Percentiles rank a stretch among this genome's conserved stretches.
These are phyloP conservation scores for Fusarium sp. DNA, from an alignment of 2,329 filamentous ascomycete species.

Conservation along the genomic window DNA sequence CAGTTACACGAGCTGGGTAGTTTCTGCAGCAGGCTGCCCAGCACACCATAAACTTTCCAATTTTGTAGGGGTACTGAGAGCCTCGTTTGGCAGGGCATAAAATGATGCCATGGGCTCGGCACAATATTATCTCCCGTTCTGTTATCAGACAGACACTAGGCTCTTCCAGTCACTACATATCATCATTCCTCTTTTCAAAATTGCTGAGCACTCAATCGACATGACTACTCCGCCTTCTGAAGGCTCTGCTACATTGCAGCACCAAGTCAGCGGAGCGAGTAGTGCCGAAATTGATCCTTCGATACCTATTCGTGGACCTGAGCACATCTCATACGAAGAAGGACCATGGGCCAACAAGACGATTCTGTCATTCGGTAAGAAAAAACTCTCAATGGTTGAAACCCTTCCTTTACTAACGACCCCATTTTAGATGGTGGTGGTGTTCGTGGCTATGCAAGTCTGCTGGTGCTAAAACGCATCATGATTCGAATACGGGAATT, in stretches of 20 bases:
- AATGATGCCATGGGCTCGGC: neutral
- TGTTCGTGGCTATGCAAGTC: neutral
- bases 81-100: neutral
- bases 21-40: neutral
- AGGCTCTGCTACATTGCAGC: fast-evolving
- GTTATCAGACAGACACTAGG: neutral
- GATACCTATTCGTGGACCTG: neutral
- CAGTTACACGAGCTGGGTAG: neutral
- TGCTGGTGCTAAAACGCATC: neutral
- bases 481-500: neutral
- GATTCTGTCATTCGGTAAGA: neutral
- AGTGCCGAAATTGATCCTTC: fast-evolving
- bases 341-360: fast-evolving
- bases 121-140: neutral
- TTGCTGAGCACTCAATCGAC: no score
- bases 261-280: fast-evolving
- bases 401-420: neutral
- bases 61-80: neutral
- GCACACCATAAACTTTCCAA: neutral
- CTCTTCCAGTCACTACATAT: neutral
- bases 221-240: neutral
- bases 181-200: neutral
- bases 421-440: neutral
- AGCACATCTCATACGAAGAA: neutral
- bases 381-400: no score